Percentiles rank a stretch among this genome's conserved stretches.
Conservation (phyloP, 2,329 filamentous ascomycete genomes). For the Epichloe coenophiala region DNA sequence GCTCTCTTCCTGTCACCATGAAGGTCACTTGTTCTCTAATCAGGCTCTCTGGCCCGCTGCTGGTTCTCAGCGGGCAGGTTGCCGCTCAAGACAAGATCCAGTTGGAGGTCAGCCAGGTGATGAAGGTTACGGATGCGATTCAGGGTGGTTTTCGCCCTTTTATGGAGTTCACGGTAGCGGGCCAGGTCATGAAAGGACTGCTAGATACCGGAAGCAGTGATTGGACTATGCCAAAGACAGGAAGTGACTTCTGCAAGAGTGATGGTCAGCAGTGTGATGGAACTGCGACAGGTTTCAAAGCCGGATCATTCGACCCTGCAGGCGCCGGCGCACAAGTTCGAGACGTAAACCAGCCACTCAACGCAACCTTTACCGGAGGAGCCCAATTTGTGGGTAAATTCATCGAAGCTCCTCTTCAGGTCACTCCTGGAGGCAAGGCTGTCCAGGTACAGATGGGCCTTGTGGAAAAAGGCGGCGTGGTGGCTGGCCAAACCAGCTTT, state of each 20-base stretch:
- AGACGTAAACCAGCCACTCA: neutral
- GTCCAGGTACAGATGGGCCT: neutral
- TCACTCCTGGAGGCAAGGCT: neutral
- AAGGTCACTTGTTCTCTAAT: neutral
- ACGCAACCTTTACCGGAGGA: neutral
- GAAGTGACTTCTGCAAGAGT: neutral
- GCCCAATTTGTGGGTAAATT: neutral
- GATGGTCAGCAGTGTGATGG: neutral
- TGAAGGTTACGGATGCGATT: neutral
- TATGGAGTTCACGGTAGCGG: conserved; percentile 1
- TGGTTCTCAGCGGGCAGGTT: neutral
- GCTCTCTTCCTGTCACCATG: neutral
- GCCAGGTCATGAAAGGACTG: neutral
- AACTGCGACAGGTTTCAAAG: neutral
- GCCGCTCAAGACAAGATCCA: neutral
- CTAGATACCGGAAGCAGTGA: conserved; percentile 3
- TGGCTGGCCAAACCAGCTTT: neutral
- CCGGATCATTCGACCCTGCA: neutral
- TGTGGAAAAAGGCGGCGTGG: neutral
- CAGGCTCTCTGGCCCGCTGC: neutral
- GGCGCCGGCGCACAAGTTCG: neutral
- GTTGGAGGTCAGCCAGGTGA: neutral
- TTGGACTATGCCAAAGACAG: neutral
- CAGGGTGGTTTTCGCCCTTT: conserved; percentile 1
- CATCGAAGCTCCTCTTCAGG: neutral